These are phyloP conservation scores for Suillus bovinus DNA, from an alignment of 768 basidiomycete species.

Conservation along the genomic window DNA sequence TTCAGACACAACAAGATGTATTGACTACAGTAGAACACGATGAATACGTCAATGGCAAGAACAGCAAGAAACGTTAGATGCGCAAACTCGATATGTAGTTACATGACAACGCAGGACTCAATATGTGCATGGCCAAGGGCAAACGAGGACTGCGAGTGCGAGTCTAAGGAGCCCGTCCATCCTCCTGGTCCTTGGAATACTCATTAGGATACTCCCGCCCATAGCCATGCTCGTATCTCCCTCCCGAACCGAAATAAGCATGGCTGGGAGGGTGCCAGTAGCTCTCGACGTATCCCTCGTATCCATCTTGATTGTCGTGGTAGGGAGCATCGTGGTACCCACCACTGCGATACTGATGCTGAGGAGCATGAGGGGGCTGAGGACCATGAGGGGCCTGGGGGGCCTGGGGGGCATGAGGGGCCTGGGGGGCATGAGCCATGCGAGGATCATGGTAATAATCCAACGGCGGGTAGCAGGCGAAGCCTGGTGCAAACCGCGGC, in stretches of 20 bases:
- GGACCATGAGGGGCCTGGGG: not conserved
- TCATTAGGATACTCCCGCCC: not conserved
- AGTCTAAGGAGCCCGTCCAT: not conserved
- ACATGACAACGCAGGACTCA: conserved; percentile 5
- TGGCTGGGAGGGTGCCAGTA: not conserved
- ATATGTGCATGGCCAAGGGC: not conserved
- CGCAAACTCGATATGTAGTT: no score
- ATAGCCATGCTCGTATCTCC: not conserved
- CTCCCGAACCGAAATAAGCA: not conserved
- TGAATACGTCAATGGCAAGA: not conserved
- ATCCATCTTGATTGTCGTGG: not conserved
- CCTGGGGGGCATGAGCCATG: not conserved
- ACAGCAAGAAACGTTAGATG: not conserved
- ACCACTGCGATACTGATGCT: not conserved
- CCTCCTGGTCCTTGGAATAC: not conserved
- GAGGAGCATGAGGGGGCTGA: not conserved
- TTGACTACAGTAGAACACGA: not conserved
- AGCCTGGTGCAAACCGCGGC: not conserved
- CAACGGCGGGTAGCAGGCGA: not conserved
- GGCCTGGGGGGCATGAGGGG: not conserved
- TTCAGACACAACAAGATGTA: not conserved
- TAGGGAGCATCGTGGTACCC: not conserved
- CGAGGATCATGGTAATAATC: not conserved
- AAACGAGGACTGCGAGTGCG: not conserved
- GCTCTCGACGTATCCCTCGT: not conserved